Evolutionary conservation across 306 rosid species (phyloP).

Genomic region (Dalbergia oliveri): DNA sequence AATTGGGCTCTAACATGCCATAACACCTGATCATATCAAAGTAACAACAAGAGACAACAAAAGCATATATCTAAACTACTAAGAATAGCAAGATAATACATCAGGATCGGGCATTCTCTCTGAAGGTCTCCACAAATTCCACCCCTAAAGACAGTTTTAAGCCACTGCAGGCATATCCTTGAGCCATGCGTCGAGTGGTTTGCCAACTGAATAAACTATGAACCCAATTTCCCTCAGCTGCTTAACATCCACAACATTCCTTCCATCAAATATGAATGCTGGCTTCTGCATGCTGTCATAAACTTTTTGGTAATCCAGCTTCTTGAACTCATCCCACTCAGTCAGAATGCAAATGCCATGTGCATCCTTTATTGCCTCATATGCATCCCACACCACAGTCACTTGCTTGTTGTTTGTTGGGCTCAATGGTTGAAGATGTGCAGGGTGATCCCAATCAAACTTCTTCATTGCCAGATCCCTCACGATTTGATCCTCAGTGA

Average conservation of each 20-base stretch:
- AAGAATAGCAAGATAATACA: slow-evolving; percentile 31
- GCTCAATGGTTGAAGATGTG: slow-evolving; percentile 79
- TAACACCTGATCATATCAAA: slow-evolving; percentile 44
- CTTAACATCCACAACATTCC: slow-evolving; percentile 67
- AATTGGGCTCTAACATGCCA: slow-evolving; percentile 47
- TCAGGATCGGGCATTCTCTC: slow-evolving; percentile 45
- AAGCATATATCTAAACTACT: slow-evolving; percentile 48
- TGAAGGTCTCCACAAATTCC: slow-evolving; percentile 35
- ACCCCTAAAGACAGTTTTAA: slow-evolving; percentile 30
- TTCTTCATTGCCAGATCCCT: slow-evolving; percentile 86
- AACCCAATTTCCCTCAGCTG: slow-evolving; percentile 86
- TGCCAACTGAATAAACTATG: slow-evolving; percentile 83
- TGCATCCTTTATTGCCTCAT: slow-evolving; percentile 77
- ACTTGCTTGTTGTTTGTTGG: slow-evolving; percentile 72
- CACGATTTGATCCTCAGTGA: slow-evolving; percentile 70
- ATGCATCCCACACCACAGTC: slow-evolving; percentile 72
- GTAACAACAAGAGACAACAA: slow-evolving; percentile 34
- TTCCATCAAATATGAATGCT: slow-evolving; percentile 84
- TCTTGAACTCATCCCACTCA: slow-evolving; percentile 87
- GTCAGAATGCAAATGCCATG: slow-evolving; percentile 80
- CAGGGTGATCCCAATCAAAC: slow-evolving; percentile 92
- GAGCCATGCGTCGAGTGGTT: slow-evolving; percentile 87
- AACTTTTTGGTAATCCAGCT: slow-evolving; percentile 73
- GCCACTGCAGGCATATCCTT: slow-evolving; percentile 95
- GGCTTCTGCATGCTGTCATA: slow-evolving; percentile 84